A percentile compares a stretch with the other conserved stretches of the same genome.
Conservation (phyloP, 305 asterid genomes). For the Fraxinus platypoda region DNA sequence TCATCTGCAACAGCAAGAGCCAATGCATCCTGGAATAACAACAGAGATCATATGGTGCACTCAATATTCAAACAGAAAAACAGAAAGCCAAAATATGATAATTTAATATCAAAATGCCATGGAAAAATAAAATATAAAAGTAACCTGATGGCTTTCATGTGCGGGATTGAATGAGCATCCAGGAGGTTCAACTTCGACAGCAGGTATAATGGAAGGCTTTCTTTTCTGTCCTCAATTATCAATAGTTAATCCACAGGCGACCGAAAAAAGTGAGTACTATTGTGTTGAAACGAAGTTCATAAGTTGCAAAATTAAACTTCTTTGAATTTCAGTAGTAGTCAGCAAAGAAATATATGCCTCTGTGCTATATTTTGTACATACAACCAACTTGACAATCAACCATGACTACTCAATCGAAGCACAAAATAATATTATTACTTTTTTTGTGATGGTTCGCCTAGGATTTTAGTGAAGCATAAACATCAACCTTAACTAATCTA, state of each 20-base stretch:
- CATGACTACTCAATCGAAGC: neutral
- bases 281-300: slow-evolving; percentile 1
- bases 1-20: slow-evolving; percentile 97
- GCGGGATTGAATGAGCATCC: slow-evolving; percentile 96
- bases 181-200: slow-evolving; percentile 85
- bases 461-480: neutral
- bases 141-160: slow-evolving; percentile 87
- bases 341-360: neutral
- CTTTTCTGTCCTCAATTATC: slow-evolving; percentile 47
- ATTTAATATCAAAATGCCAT: neutral
- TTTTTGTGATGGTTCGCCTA: neutral
- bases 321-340: neutral
- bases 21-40: slow-evolving; percentile 70
- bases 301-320: slow-evolving; percentile 2
- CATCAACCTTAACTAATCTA: neutral
- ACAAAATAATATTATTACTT: neutral
- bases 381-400: slow-evolving; percentile 6
- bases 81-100: neutral
- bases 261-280: neutral
- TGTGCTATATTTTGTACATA: neutral
- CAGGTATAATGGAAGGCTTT: slow-evolving; percentile 68
- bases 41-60: slow-evolving; percentile 20
- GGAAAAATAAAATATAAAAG: slow-evolving; percentile 11
- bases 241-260: slow-evolving; percentile 15
- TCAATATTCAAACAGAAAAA: slow-evolving; percentile 1